Conservation (phyloP, 768 basidiomycete genomes). For the Termitomyces sp. region DNA sequence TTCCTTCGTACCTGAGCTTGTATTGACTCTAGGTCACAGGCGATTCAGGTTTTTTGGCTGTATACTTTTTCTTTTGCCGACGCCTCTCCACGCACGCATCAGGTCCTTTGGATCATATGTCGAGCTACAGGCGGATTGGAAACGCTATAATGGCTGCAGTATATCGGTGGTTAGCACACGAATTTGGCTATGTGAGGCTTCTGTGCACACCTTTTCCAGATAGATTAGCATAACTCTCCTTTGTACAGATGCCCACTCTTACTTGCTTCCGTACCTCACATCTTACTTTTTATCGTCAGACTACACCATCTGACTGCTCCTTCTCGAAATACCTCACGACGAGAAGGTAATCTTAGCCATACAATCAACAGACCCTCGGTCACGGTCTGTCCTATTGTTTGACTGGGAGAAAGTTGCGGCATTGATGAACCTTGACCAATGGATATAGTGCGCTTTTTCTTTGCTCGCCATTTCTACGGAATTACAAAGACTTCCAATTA, state of each 20-base stretch:
- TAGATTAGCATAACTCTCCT: conserved; percentile 6
- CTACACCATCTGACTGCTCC: conserved; percentile 22
- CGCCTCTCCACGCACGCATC: neutral
- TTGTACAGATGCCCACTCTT: conserved; percentile 18
- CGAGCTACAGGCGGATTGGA: neutral
- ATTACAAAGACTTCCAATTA: conserved; percentile 16
- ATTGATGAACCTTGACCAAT: conserved; percentile 39
- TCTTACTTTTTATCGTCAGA: conserved; percentile 12
- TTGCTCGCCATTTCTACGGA: neutral
- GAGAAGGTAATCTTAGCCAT: conserved; percentile 27
- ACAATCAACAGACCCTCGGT: conserved; percentile 47
- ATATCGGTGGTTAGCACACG: conserved; percentile 38
- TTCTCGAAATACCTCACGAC: conserved; percentile 20
- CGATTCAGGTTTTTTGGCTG: conserved; percentile 18
- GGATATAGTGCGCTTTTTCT: conserved; percentile 36
- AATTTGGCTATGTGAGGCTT: conserved; percentile 30
- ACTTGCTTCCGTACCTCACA: conserved; percentile 20
- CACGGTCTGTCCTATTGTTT: conserved; percentile 44
- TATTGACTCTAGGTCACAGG: conserved; percentile 17
- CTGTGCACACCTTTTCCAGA: neutral
- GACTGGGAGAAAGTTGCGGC: conserved; percentile 45
- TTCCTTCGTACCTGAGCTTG: neutral
- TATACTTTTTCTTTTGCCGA: neutral
- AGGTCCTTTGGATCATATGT: neutral
- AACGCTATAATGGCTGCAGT: neutral